phyloP scores from a whole-genome alignment of 2,329 filamentous ascomycete species.

The Fusarium haematococcum region DNA sequence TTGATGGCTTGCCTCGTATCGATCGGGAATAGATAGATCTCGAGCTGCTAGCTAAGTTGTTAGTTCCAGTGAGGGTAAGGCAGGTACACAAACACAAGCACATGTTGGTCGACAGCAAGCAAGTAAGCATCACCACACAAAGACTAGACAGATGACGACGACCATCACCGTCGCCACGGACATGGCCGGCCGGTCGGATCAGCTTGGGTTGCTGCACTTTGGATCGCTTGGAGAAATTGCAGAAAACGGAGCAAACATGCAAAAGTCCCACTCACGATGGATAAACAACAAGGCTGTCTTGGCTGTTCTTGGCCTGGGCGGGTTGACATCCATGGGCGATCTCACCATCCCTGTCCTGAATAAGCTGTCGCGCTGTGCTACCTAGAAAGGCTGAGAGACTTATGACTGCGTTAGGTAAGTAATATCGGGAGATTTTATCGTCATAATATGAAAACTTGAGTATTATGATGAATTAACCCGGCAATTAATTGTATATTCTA shows the following conservation, averaged over 20 bases:
- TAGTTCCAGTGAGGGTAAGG: background rate
- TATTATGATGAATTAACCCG: background rate
- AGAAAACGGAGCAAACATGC: slow-evolving; percentile 16
- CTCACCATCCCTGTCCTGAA: slow-evolving; percentile 38
- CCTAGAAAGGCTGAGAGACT: background rate
- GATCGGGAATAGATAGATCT: slow-evolving; percentile 21
- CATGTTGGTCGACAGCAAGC: background rate
- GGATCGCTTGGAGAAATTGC: slow-evolving; percentile 15
- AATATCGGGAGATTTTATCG: background rate
- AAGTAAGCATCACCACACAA: background rate
- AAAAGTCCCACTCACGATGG: slow-evolving; percentile 29
- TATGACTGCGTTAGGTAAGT: background rate
- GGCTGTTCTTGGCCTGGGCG: slow-evolving; percentile 10
- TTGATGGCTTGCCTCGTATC: slow-evolving; percentile 3
- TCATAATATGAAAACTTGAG: background rate
- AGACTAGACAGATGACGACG: background rate
- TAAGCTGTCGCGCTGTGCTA: slow-evolving; percentile 27
- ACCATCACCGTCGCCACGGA: slow-evolving; percentile 12
- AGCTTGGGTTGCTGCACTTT: slow-evolving; percentile 6
- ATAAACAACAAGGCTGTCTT: slow-evolving; percentile 25
- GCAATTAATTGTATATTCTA: background rate
- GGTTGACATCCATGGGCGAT: slow-evolving; percentile 28
- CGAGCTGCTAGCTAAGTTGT: background rate
- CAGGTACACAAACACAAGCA: background rate
- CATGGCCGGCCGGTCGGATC: slow-evolving; percentile 16